Base-by-base conservation (phyloP, 2,329 filamentous ascomycete genomes). In the Chalaropsis ovoidea region DNA sequence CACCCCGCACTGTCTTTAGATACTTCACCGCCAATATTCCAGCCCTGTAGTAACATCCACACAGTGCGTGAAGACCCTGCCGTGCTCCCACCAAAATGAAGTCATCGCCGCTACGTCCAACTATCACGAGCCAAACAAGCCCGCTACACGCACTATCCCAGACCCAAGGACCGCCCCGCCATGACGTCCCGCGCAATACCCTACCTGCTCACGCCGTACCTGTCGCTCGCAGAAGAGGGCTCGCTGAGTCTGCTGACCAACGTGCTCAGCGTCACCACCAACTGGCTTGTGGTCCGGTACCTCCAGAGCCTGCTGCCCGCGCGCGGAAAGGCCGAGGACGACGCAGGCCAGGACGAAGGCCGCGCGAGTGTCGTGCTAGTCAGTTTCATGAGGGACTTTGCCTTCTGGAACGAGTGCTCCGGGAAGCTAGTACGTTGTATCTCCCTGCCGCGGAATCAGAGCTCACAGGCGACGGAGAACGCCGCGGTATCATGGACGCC, bases 371-470 rank as follows among this genome's bases (percentile, higher is more conserved):
- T 96, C 0, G 79, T 96, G 2, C 78, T 96, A 2, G 85, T 94
- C 67, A 95, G 89, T 76, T 96, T 94, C 75, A 77, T 95, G 75
- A 82, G 89, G 68, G 87, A 93, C 71, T 82, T 81, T 69, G 77
- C 82, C 0, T 95, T 95, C 72, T 96, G 91, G 90, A 85, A 79
- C 68, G 82, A 86, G 2, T 86, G 89, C 62, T 81, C 81, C 1
- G 81, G 83, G 64, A 86, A 86, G 74, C 75, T 90, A 72, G 87
- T 89, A 64, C 68, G 70, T 60, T 56, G 27, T 11, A 31, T 60
- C 31, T 61, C 43, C 8, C 35, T 39, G 35, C 58, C 15, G 22
- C 27, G n/a, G 10, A 7, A 8, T 2, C n/a, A n/a, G n/a, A n/a
- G n/a, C 58, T n/a, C 58, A 3, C 31, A 39, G 35, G 8, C 35